Conservation (phyloP, 192 early-diverging fungal species). For the Entophlyctis helioformis region DNA sequence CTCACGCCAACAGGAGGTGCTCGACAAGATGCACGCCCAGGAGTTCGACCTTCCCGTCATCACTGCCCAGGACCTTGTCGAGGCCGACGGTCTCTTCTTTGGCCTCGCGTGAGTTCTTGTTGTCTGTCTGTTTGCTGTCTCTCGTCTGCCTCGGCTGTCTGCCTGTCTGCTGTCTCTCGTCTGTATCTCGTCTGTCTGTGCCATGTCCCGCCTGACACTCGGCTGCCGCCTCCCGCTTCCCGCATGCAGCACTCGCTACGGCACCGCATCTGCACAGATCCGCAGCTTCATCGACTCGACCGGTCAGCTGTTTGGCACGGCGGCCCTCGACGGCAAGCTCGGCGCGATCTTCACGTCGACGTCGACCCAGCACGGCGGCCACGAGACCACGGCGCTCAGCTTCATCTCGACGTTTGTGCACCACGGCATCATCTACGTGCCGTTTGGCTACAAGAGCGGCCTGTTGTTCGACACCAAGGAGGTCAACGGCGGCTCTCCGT, state of each 20-base stretch:
- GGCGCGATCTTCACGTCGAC: conserved; percentile 63
- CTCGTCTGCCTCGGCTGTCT: not conserved
- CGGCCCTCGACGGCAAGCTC: conserved; percentile 49
- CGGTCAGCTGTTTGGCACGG: conserved; percentile 35
- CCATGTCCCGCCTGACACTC: no score
- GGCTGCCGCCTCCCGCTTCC: no score
- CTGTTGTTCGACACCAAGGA: conserved; percentile 41
- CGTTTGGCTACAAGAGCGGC: conserved; percentile 30
- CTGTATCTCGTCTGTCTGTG: no score
- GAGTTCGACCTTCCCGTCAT: conserved; percentile 28
- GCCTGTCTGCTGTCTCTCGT: no score
- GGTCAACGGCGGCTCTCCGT: conserved; percentile 55
- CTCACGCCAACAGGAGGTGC: conserved; percentile 7
- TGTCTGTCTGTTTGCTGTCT: not conserved
- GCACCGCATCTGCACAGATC: conserved; percentile 60
- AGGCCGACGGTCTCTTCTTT: conserved; percentile 45
- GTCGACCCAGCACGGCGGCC: conserved; percentile 57
- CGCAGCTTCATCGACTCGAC: conserved; percentile 53
- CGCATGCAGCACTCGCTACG: conserved; percentile 36
- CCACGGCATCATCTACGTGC: conserved; percentile 67
- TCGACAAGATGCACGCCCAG: conserved; percentile 42
- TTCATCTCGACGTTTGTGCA: conserved; percentile 55
- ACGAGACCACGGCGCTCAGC: conserved; percentile 60
- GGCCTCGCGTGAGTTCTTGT: no score
- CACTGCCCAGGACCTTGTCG: conserved; percentile 15